phyloP scores from a whole-genome alignment of 805 yeast genomes.

The Clavispora santaluciae region DNA sequence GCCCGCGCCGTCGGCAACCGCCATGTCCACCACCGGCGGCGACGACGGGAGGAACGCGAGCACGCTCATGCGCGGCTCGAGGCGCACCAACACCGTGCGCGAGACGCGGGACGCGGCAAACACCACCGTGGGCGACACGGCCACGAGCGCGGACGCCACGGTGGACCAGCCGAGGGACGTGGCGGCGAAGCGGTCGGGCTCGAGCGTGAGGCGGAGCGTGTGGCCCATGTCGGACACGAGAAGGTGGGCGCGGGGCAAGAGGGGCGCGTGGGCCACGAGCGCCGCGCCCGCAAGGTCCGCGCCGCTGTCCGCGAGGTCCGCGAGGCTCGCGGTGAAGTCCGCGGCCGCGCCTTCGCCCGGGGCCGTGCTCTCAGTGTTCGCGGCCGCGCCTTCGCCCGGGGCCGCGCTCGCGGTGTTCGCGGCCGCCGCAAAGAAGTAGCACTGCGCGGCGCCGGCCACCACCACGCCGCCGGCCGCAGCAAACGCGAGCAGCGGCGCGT shows the following conservation, averaged over 20 bases:
- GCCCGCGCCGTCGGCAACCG: conserved; percentile 4
- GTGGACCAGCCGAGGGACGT: conserved; percentile 27
- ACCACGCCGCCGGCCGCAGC: conserved; percentile 24
- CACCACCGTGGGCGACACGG: conserved; percentile 22
- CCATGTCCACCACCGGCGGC: conserved; percentile 30
- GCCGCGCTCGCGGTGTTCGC: too few species aligned
- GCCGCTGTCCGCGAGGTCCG: too few species aligned
- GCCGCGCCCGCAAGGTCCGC: background rate
- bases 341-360: too few species aligned
- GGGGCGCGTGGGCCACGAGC: background rate
- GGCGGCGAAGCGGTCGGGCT: conserved; percentile 15
- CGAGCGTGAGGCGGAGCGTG: conserved; percentile 22
- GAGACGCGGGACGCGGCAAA: conserved; percentile 28
- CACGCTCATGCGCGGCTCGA: conserved; percentile 19
- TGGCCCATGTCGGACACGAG: conserved; percentile 27
- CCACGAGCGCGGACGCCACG: conserved; percentile 24
- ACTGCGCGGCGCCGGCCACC: conserved; percentile 21
- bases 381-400: too few species aligned
- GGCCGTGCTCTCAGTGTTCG: too few species aligned
- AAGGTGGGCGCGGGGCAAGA: conserved; percentile 8
- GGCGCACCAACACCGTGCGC: conserved; percentile 26
- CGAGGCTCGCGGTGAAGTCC: too few species aligned
- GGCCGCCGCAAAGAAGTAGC: conserved; percentile 33
- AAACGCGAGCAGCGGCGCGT: conserved; percentile 25
- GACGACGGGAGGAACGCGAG: conserved; percentile 16